Evolutionary conservation across 805 yeast genomes (phyloP), one percentile per base, ranked within the genome.

Genomic region (Pichia manshurica): DNA sequence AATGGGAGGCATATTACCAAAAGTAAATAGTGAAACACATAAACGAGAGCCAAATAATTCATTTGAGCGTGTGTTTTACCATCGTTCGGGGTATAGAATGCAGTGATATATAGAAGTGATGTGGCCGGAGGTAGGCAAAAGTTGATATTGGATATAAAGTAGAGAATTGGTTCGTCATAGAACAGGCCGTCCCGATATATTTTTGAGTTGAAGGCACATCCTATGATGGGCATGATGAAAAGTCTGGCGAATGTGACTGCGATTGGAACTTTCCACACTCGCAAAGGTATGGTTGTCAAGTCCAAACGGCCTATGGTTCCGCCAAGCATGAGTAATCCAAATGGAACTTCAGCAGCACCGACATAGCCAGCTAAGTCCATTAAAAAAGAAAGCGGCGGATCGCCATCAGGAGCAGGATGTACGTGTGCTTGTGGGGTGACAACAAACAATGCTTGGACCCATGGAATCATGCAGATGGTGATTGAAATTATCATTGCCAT

Each of bases 101-200:
- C 91, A 2, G 97, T 89, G 54, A 90, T 74, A 64, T 89, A 91
- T n/a, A 91, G 82, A 58, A 88, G 82, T 0, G 93, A 74, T 0
- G 97, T 91, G 0, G 96, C 95, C 45, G 86, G 82, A 0, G 98
- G 97, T 50, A 87, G 75, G 0, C 91, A 83, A 63, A 81, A 84
- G 15, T 82, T 80, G 29, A 90, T 70, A 31, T 84, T 82, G 59
- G 84, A 72, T 7, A 90, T 83, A 57, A 91, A 84, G 36, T 83
- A 74, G n/a, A 87, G 74, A 51, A 88, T 74, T 5, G 66, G 59
- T 55, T 84, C 82, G 33, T 67, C 68, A 29, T 69, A 79, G 48
- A 83, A 73, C 85, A 93, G 82, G 2, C 85, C 83, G 21, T 79
- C 75, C 13, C 66, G 62, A 28, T 75, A 60, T 20, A 90, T 59